Percentiles rank a stretch among this genome's conserved stretches.
Conservation (phyloP, 1,284 basidiomycete species). For the Malassezia equina region DNA sequence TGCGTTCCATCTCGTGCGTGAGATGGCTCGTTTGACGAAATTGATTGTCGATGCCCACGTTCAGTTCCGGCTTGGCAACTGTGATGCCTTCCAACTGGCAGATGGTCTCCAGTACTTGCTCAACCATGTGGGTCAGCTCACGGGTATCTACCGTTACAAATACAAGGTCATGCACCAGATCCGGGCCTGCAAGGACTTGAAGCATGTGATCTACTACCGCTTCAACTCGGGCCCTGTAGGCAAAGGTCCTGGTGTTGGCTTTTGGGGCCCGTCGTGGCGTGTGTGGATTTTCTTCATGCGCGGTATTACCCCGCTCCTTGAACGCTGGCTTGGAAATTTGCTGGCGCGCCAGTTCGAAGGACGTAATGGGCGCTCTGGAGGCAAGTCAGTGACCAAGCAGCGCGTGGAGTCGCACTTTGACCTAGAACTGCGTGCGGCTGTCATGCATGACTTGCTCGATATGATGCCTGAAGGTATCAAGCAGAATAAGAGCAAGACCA, state of each 20-base stretch:
- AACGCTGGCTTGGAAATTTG: conserved; percentile 94
- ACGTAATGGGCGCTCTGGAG: conserved; percentile 77
- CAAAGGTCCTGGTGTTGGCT: conserved; percentile 96
- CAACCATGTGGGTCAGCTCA: conserved; percentile 90
- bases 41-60: conserved; percentile 97
- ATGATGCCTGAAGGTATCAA: conserved; percentile 98
- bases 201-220: conserved; percentile 67
- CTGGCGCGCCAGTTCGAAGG: conserved; percentile 95
- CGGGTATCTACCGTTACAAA: conserved; percentile 97
- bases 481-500: conserved; percentile 97
- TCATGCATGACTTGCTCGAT: conserved; percentile 88
- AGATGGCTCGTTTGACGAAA: conserved; percentile 92
- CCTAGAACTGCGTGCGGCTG: conserved; percentile 88
- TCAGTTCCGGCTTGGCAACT: conserved; percentile 94
- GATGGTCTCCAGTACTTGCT: conserved; percentile 98
- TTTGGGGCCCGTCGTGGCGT: conserved; percentile 99
- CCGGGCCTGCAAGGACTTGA: conserved; percentile 96
- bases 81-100: conserved; percentile 97
- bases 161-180: conserved; percentile 99
- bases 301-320: conserved; percentile 91
- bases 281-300: conserved; percentile 99
- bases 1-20: conserved; percentile 91
- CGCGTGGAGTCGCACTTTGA: conserved; percentile 98
- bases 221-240: conserved; percentile 99
- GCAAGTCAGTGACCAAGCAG: conserved; percentile 87